Conservation (phyloP, 1,139 yeast genomes). For the Taphrina betulina region DNA sequence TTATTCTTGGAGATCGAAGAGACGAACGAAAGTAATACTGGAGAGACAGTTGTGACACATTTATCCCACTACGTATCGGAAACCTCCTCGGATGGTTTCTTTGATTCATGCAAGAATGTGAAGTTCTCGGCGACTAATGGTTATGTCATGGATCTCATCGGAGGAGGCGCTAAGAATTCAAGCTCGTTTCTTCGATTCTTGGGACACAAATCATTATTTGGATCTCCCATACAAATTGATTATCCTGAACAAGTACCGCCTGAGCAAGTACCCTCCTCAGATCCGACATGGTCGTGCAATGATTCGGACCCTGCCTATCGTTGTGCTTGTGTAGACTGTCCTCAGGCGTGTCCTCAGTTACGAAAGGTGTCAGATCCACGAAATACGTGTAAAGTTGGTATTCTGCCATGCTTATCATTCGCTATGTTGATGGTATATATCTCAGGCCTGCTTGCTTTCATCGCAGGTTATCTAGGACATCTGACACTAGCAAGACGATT, state of each 20-base stretch:
- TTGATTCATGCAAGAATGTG: conserved; percentile 81
- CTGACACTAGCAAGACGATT: not conserved
- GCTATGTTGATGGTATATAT: conserved; percentile 57
- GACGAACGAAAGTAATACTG: conserved; percentile 54
- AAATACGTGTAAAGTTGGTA: conserved; percentile 58
- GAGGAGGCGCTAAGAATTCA: conserved; percentile 87
- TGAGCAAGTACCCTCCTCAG: conserved; percentile 43
- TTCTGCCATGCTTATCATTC: conserved; percentile 72
- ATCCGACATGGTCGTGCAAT: conserved; percentile 57
- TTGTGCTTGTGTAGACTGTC: conserved; percentile 93
- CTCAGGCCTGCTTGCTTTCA: conserved; percentile 48
- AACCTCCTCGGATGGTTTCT: conserved; percentile 62
- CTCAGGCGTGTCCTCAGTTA: conserved; percentile 70
- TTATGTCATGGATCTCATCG: conserved; percentile 92
- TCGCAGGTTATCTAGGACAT: conserved; percentile 42
- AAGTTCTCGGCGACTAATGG: conserved; percentile 95
- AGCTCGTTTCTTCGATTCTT: conserved; percentile 74
- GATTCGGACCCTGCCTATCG: conserved; percentile 56
- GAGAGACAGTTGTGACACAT: conserved; percentile 66
- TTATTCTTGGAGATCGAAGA: conserved; percentile 66
- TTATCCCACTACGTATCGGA: conserved; percentile 63
- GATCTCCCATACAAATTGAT: conserved; percentile 92
- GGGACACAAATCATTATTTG: conserved; percentile 88
- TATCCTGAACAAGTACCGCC: conserved; percentile 50
- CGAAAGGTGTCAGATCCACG: conserved; percentile 46